These are phyloP conservation scores for Pythium periplocum DNA, from an alignment of 352 stramenopile species.

Conservation along the genomic window DNA sequence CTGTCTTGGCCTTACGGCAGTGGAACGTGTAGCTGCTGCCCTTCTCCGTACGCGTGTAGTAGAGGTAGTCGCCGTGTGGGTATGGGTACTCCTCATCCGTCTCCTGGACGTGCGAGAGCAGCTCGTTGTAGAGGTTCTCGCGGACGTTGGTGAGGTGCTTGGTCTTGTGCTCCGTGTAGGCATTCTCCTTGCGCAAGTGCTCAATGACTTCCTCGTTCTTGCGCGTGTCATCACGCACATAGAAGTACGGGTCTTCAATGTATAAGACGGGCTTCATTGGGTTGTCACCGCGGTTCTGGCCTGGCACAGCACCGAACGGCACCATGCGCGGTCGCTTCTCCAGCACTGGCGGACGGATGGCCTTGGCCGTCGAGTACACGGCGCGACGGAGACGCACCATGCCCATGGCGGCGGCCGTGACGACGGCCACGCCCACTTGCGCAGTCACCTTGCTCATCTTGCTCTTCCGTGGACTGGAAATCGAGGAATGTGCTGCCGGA, in stretches of 20 bases:
- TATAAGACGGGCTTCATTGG: constrained; percentile 89
- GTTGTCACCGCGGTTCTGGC: constrained; percentile 74
- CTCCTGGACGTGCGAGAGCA: constrained; percentile 89
- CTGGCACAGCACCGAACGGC: constrained; percentile 68
- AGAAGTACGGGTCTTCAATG: constrained; percentile 94
- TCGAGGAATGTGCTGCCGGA: too few relatives aligned
- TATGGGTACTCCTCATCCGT: constrained; percentile 84
- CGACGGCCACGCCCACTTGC: constrained; percentile 50
- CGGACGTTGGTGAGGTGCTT: constrained; percentile 77
- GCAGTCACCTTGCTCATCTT: constrained; percentile 43
- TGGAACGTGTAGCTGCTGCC: constrained; percentile 78
- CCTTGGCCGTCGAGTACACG: constrained; percentile 49
- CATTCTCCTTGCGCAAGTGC: constrained; percentile 92
- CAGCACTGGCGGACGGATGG: constrained; percentile 46
- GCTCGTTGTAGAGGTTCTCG: constrained; percentile 90
- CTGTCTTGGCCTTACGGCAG: constrained; percentile 64
- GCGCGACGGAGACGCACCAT: constrained; percentile 48
- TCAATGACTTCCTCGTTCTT: constrained; percentile 90
- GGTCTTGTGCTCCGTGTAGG: constrained; percentile 87
- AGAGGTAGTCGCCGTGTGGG: constrained; percentile 74
- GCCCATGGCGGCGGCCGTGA: constrained; percentile 47
- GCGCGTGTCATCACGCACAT: constrained; percentile 92
- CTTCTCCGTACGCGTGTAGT: constrained; percentile 88
- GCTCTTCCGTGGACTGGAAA: constrained; percentile 1
- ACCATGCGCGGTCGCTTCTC: constrained; percentile 78